A percentile compares a stretch with the other conserved stretches of the same genome.
Evolutionary conservation across 1,284 basidiomycete genomes (phyloP).

Genomic region (Ganoderma lingzhi): DNA sequence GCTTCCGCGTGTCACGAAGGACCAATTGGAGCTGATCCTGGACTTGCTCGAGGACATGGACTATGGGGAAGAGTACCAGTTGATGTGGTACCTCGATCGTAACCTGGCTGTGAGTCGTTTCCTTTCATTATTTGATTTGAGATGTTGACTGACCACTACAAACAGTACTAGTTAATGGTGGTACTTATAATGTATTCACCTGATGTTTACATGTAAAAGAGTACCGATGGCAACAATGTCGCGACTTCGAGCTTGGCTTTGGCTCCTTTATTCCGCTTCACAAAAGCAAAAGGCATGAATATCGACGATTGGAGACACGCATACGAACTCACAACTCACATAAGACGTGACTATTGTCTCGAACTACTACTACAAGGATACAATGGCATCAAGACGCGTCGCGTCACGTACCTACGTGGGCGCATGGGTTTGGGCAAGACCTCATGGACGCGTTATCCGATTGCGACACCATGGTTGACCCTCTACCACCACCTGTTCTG

Average conservation of each 20-base stretch:
- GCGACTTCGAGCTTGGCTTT: background rate
- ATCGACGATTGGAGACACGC: too few relatives aligned
- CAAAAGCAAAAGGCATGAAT: too few relatives aligned
- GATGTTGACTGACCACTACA: background rate
- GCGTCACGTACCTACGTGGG: background rate
- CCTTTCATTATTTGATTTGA: background rate
- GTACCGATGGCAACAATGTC: too few relatives aligned
- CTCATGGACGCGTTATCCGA: too few relatives aligned
- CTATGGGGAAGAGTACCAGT: background rate
- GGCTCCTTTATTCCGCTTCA: too few relatives aligned
- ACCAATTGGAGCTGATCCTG: background rate
- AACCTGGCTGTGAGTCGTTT: background rate
- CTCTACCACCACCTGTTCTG: too few relatives aligned
- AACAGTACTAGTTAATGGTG: background rate
- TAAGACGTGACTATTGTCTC: too few relatives aligned
- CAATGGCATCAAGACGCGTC: background rate
- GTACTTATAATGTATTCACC: too few relatives aligned
- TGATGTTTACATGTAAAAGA: too few relatives aligned
- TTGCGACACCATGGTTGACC: too few relatives aligned
- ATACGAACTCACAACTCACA: too few relatives aligned
- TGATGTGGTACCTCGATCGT: background rate
- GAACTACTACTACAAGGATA: background rate
- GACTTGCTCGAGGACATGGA: conserved; percentile 1
- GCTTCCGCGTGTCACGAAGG: background rate
- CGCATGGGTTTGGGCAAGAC: too few relatives aligned